phyloP scores from a whole-genome alignment of 2,329 filamentous ascomycete genomes.

The Trichoderma pleuroti region DNA sequence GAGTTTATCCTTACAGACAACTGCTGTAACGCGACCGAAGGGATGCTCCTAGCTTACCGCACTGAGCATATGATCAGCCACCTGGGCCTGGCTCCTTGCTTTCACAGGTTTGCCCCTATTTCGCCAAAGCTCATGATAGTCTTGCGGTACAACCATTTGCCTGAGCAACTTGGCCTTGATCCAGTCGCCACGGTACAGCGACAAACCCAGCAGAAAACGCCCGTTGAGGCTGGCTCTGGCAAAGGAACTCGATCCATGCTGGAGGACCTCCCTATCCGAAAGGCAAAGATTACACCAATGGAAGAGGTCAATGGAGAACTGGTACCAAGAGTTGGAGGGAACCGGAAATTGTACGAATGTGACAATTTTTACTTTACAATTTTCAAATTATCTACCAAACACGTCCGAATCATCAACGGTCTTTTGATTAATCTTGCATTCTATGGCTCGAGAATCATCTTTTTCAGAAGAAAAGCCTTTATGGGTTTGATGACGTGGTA shows the following conservation, averaged over 20 bases:
- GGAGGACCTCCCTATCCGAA: not conserved
- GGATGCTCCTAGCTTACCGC: too few relatives aligned
- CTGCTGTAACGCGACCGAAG: not conserved
- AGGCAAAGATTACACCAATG: not conserved
- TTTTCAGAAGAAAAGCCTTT: not conserved
- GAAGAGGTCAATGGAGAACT: not conserved
- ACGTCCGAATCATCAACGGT: not conserved
- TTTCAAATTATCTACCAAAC: not conserved
- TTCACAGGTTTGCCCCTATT: not conserved
- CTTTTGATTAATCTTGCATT: constrained; percentile 5
- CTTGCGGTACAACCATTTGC: not conserved
- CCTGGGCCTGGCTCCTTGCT: not conserved
- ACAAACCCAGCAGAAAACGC: too few relatives aligned
- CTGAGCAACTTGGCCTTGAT: not conserved
- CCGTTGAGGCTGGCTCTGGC: too few relatives aligned
- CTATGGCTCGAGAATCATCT: constrained; percentile 7
- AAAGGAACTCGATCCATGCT: not conserved
- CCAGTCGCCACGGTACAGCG: not conserved
- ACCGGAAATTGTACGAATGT: not conserved
- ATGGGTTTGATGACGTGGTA: not conserved
- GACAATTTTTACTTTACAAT: not conserved
- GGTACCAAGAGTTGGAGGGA: not conserved
- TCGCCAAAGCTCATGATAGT: not conserved
- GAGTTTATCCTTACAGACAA: not conserved
- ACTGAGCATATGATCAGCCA: not conserved